phyloP scores from a whole-genome alignment of 331 rosid genomes.

The Malus hybrid region DNA sequence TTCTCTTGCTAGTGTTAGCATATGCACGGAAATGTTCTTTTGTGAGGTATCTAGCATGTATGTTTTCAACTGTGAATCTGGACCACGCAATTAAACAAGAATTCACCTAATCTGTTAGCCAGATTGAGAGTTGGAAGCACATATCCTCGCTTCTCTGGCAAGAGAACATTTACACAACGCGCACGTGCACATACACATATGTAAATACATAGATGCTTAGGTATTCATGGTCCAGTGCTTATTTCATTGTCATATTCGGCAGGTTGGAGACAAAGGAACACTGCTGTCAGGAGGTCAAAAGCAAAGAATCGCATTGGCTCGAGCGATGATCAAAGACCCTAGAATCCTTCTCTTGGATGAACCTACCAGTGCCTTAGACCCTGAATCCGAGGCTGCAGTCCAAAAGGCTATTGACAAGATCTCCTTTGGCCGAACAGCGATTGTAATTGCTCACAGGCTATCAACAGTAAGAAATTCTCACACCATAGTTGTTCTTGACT shows the following conservation, averaged over 20 bases:
- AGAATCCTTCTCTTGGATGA: conserved; percentile 77
- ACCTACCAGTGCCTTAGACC: conserved; percentile 90
- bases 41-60: background rate
- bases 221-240: background rate
- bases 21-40: background rate
- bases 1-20: background rate
- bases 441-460: conserved; percentile 80
- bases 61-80: background rate
- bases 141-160: background rate
- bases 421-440: conserved; percentile 63
- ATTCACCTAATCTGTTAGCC: background rate
- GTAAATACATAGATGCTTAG: background rate
- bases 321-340: conserved; percentile 83
- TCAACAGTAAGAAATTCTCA: conserved; percentile 66
- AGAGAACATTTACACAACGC: background rate
- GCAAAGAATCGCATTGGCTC: conserved; percentile 81
- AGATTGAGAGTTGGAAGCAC: background rate
- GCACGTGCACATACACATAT: background rate
- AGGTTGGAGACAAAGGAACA: conserved; percentile 83
- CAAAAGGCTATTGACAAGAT: conserved; percentile 82
- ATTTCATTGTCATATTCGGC: conserved; percentile 7
- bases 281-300: conserved; percentile 89
- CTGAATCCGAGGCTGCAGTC: conserved; percentile 66
- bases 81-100: background rate
- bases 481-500: conserved; percentile 66